A percentile compares a stretch with the other conserved stretches of the same genome.
Evolutionary conservation across 148 eudicot species (phyloP).

Genomic region (Gaultheria prostrata): DNA sequence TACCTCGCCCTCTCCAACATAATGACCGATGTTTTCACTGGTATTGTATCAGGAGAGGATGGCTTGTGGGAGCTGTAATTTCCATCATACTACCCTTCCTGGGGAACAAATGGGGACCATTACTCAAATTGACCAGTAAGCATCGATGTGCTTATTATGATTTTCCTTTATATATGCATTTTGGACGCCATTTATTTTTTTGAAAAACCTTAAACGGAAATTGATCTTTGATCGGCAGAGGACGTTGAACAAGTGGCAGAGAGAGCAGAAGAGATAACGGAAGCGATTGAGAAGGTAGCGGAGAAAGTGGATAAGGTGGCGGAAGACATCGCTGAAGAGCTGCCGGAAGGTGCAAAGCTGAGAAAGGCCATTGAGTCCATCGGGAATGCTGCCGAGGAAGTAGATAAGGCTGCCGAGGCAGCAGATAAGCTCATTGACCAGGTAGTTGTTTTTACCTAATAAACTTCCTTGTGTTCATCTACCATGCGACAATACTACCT

Average conservation of each 20-base stretch:
- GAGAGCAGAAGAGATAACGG: conserved; percentile 24
- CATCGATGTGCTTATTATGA: background rate
- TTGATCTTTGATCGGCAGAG: conserved; percentile 14
- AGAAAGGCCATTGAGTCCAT: conserved; percentile 9
- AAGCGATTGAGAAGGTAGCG: conserved; percentile 37
- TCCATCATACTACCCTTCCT: conserved; percentile 25
- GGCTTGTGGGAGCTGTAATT: conserved; percentile 26
- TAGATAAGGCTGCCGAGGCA: conserved; percentile 29
- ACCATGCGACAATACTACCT: background rate
- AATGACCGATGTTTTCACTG: background rate
- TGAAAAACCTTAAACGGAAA: background rate
- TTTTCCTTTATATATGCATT: background rate
- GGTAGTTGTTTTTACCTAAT: conserved; percentile 20
- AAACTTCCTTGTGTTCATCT: background rate
- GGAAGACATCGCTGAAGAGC: conserved; percentile 25
- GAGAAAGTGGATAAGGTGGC: conserved; percentile 41
- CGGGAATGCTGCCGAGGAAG: conserved; percentile 24
- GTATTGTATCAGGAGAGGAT: conserved; percentile 22
- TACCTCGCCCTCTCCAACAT: background rate
- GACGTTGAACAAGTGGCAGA: conserved; percentile 27
- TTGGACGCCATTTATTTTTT: background rate
- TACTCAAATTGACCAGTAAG: conserved; percentile 28
- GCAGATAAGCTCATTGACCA: conserved; percentile 32
- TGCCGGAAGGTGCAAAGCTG: conserved; percentile 31
- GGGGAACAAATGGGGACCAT: conserved; percentile 28